phyloP scores from a whole-genome alignment of 306 rosid genomes.

The Psophocarpus tetragonolobus region DNA sequence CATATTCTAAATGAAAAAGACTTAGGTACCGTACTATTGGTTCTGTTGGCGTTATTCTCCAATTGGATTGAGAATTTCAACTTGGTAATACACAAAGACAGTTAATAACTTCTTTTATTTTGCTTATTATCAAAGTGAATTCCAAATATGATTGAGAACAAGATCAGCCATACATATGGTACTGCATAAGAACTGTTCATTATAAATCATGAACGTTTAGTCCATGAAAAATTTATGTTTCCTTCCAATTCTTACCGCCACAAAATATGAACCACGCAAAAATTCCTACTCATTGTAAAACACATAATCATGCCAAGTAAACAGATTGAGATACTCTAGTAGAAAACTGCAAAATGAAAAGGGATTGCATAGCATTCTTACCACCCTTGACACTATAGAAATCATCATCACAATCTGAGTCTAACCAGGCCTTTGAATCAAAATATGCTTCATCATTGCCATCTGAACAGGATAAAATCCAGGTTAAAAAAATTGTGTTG shows the following conservation, averaged over 20 bases:
- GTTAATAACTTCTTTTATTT: too few species aligned
- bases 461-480: slow-evolving; percentile 47
- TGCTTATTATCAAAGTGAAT: too few species aligned
- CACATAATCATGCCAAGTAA: neutral
- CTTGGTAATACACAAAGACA: too few species aligned
- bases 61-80: too few species aligned
- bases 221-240: neutral
- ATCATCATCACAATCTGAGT: slow-evolving; percentile 90
- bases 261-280: neutral
- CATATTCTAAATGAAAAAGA: neutral
- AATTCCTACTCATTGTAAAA: neutral
- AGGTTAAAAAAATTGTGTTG: slow-evolving; percentile 8
- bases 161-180: too few species aligned
- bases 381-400: slow-evolving; percentile 95
- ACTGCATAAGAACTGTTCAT: too few species aligned
- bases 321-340: slow-evolving; percentile 1
- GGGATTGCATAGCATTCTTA: slow-evolving; percentile 47
- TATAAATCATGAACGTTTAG: slow-evolving; percentile 1
- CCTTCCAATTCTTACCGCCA: neutral
- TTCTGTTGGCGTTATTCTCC: too few species aligned
- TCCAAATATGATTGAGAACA: too few species aligned
- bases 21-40: too few species aligned
- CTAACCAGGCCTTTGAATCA: slow-evolving; percentile 86
- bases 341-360: slow-evolving; percentile 30
- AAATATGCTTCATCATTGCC: slow-evolving; percentile 83